Evolutionary conservation across 352 stramenopile species (phyloP).

Genomic region (Pythium grandisporangium): DNA sequence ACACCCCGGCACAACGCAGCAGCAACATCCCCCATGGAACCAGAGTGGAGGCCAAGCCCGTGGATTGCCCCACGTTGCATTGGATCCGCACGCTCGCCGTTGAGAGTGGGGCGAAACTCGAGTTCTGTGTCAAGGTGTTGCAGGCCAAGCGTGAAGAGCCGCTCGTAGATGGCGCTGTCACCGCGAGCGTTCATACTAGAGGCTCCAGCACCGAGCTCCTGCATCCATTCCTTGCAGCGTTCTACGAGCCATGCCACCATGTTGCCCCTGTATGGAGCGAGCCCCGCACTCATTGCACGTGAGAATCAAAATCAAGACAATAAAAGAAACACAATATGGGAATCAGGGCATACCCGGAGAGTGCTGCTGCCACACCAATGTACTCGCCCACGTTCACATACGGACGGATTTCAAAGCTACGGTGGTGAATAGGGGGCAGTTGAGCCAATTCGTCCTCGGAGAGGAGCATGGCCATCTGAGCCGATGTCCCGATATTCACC

Average conservation of each 20-base stretch:
- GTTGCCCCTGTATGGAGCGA: slow-evolving; percentile 32
- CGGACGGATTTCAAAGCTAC: slow-evolving; percentile 67
- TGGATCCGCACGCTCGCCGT: slow-evolving; percentile 49
- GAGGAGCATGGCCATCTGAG: slow-evolving; percentile 65
- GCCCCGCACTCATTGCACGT: too few species aligned
- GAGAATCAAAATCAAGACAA: neutral
- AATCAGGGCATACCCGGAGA: slow-evolving; percentile 69
- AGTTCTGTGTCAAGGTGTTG: slow-evolving; percentile 39
- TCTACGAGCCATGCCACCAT: slow-evolving; percentile 57
- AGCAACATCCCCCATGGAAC: slow-evolving; percentile 62
- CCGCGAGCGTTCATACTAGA: too few species aligned
- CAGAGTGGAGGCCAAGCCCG: slow-evolving; percentile 49
- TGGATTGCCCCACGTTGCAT: slow-evolving; percentile 26
- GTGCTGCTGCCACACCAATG: slow-evolving; percentile 59
- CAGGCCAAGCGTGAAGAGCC: slow-evolving; percentile 44
- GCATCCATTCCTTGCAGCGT: slow-evolving; percentile 44
- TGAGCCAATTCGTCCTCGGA: slow-evolving; percentile 14
- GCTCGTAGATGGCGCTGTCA: slow-evolving; percentile 20
- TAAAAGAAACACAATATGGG: too few species aligned
- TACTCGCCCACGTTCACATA: slow-evolving; percentile 46
- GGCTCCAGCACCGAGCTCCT: slow-evolving; percentile 30
- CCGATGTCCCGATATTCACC: slow-evolving; percentile 78
- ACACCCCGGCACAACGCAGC: slow-evolving; percentile 52
- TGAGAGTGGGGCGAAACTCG: slow-evolving; percentile 51
- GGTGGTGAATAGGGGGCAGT: too few species aligned